Base-by-base conservation (phyloP, 148 eudicot species). In the Nyssa sinensis region DNA sequence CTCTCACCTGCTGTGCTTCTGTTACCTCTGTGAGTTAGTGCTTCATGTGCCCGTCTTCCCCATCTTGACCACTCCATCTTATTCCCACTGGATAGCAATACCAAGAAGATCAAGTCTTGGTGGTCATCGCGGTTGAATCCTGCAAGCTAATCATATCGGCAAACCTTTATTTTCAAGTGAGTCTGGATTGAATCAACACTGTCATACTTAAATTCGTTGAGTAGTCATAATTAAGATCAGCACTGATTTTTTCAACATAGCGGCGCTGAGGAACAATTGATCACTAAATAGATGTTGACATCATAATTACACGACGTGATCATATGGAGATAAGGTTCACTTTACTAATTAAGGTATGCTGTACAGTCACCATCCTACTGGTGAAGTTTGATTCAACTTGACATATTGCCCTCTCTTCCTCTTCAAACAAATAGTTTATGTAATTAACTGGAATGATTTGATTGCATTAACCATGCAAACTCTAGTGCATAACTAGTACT, bases 41-140 rank as follows among this genome's bases (percentile, higher is more conserved):
- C 53, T 93, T 88, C 98, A 93, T 91, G 98, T 93, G 98, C 98
- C 98, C 79, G 19, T 82, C 94, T 93, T 93, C 98, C 79, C 98
- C 98, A 93, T 91, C 97, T 68, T 84, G 98, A 88, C 89, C 93
- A 81, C 88, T 86, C 92, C n/a, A 80, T 86, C 94, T 87, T 80
- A 62, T 75, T 64, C 39, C 53, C 55, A 39, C 34, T 41, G 4
- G 17, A 67, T 70, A 0, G 13, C 71, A n/a, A 53, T 31, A 32
- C 31, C 73, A 13, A 24, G n/a, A n/a, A 31, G 44, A 13, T n/a
- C n/a, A 41, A 35, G 7, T 4, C 4, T 33, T 14, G 66, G n/a
- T 7, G 33, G 19, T 55, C 24, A 30, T 64, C 11, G 31, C 64
- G 0, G 5, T 11, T 58, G 30, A 71, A 24, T 39, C 12, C 12